Conservation (phyloP, 371 early-diverging fungal genomes). For the Mortierella sp. region DNA sequence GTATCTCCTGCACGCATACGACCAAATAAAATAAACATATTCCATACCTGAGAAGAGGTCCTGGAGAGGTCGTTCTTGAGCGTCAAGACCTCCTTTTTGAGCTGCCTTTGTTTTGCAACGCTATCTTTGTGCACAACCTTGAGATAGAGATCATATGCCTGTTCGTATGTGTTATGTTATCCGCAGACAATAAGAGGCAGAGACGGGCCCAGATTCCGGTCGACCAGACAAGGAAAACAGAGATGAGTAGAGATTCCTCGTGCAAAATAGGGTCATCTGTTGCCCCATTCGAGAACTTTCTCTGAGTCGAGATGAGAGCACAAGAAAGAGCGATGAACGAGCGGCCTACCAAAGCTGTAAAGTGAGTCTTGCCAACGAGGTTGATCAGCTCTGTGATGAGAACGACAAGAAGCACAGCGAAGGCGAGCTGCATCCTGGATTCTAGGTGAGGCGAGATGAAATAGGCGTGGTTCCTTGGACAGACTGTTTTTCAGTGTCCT, state of each 20-base stretch:
- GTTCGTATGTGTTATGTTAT: background rate
- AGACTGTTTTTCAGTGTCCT: no score
- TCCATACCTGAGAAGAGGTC: conserved; percentile 69
- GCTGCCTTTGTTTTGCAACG: conserved; percentile 61
- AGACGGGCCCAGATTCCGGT: background rate
- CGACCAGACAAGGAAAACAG: background rate
- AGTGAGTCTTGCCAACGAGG: conserved; percentile 65
- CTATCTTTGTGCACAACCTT: conserved; percentile 57
- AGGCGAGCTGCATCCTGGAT: conserved; percentile 59
- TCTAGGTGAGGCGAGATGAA: background rate
- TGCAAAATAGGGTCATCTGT: no score
- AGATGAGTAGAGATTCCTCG: background rate
- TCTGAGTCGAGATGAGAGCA: background rate
- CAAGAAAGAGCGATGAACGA: no score
- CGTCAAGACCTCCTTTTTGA: conserved; percentile 67
- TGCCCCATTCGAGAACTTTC: background rate
- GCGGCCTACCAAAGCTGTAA: conserved; percentile 58
- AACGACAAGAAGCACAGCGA: conserved; percentile 63
- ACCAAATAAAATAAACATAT: background rate
- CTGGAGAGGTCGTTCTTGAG: conserved; percentile 66
- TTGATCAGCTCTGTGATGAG: conserved; percentile 66
- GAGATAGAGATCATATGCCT: conserved; percentile 65
- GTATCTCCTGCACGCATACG: conserved; percentile 36
- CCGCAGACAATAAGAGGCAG: background rate
- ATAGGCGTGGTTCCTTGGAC: no score